A percentile compares a stretch with the other conserved stretches of the same genome.
These are phyloP conservation scores for Allantophomopsis lycopodina DNA, from an alignment of 2,329 filamentous ascomycete species.

Conservation along the genomic window DNA sequence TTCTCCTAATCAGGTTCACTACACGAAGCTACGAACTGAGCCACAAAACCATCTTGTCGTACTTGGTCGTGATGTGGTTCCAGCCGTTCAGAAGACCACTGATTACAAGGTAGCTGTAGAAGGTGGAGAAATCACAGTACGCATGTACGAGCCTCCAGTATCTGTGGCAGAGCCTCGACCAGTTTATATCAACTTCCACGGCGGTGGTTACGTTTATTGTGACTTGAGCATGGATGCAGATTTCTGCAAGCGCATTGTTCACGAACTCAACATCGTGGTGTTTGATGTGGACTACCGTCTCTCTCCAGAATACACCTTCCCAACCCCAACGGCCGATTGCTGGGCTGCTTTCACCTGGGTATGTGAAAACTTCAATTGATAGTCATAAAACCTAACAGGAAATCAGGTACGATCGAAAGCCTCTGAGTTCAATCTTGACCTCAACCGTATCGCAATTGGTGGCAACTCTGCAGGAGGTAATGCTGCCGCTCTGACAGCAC, in stretches of 20 bases:
- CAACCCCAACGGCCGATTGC: conserved; percentile 25
- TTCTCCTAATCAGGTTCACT: conserved; percentile 22
- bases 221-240: background rate
- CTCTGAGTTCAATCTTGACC: no score
- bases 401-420: no score
- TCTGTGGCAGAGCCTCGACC: conserved; percentile 16
- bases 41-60: conserved; percentile 20
- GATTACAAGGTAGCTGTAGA: conserved; percentile 24
- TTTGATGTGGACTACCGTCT: conserved; percentile 10
- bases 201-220: background rate
- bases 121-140: conserved; percentile 23
- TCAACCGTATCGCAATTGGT: no score
- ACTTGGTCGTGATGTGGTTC: conserved; percentile 23
- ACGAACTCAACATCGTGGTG: background rate
- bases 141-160: conserved; percentile 23
- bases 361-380: background rate
- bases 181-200: conserved; percentile 17
- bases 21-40: conserved; percentile 20
- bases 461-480: no score
- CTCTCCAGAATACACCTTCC: conserved; percentile 30
- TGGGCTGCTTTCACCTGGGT: conserved; percentile 30
- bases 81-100: conserved; percentile 22
- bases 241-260: background rate
- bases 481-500: no score
- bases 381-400: no score